Base-by-base conservation (phyloP, 2,329 filamentous ascomycete species). In the Monilinia vaccinii-corymbosi region DNA sequence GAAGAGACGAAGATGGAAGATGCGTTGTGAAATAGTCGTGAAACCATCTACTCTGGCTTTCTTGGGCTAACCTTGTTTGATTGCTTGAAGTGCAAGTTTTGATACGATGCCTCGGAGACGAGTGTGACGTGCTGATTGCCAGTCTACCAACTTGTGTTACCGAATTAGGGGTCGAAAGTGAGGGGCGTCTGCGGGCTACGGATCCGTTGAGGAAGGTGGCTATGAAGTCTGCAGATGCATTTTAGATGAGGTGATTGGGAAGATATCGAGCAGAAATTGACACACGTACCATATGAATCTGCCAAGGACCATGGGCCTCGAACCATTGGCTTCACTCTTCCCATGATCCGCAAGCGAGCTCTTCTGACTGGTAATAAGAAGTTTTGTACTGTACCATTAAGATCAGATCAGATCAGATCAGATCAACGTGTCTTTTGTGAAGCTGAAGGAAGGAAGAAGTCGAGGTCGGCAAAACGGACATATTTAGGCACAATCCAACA, bases 1-100 rank as follows among this genome's bases (percentile, higher is more conserved):
- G 89, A 48, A 96, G 81, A 4, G 92, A 97, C 16, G 91, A 95
- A 21, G 91, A 96, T 5, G 94, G 93, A 1, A 99, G 82, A 73
- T 97, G 91, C 10, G 94, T 96, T 62, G 97, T 90, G 74, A 99
- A 99, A 78, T 99, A 97, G 68, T 95, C 91, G 77, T 97, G 91
- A 74, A 97, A 97, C 45, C 65, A 44, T 21, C 69, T 68, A 25
- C 42, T 61, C 53, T 59, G 62, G 47, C 44, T 34, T 16, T 51
- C 40, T 38, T 58, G 63, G 9, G 44, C 21, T 53, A 50, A 56
- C 21, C 56, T n/a, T 31, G 40, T 25, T 62, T 52, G 50, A 52
- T 56, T 25, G 28, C 42, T 58, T 45, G 36, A 56, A 47, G 10
- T 40, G 51, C 38, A 44, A 40, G 11, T 23, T 61, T 42, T 58